These are phyloP conservation scores for Annona squamosa DNA, from an alignment of 164 flowering plant genomes.

Conservation along the genomic window DNA sequence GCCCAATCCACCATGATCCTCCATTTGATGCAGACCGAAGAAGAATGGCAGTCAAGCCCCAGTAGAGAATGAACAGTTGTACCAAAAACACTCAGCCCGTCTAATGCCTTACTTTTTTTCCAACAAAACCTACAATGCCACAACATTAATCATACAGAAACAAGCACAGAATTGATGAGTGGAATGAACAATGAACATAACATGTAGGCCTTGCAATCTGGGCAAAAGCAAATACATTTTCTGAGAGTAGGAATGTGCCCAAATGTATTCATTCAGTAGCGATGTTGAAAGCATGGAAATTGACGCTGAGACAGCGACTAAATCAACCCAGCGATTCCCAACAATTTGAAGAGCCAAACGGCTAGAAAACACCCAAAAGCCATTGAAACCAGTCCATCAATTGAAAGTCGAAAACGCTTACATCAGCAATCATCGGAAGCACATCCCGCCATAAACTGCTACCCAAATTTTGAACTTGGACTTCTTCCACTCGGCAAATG, in stretches of 20 bases:
- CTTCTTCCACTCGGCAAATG: background rate
- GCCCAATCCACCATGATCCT: conserved; percentile 54
- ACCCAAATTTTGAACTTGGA: background rate
- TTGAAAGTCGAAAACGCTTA: background rate
- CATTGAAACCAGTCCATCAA: background rate
- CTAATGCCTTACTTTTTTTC: conserved; percentile 3
- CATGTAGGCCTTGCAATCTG: background rate
- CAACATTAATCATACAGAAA: background rate
- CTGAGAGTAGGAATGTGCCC: background rate
- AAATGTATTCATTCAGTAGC: background rate
- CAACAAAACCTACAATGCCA: conserved; percentile 4
- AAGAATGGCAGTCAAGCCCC: background rate
- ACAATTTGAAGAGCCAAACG: background rate
- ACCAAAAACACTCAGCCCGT: conserved; percentile 13
- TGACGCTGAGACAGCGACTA: background rate
- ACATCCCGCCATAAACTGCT: background rate
- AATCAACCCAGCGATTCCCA: background rate
- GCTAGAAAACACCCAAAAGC: background rate
- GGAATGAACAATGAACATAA: background rate
- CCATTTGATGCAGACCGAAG: conserved; percentile 31
- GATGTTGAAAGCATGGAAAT: background rate
- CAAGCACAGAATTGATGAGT: background rate
- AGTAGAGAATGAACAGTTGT: background rate
- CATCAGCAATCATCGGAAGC: background rate
- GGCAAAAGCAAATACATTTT: background rate